Base-by-base conservation (phyloP, 108 stramenopile genomes). In the Ochromonas danica region DNA sequence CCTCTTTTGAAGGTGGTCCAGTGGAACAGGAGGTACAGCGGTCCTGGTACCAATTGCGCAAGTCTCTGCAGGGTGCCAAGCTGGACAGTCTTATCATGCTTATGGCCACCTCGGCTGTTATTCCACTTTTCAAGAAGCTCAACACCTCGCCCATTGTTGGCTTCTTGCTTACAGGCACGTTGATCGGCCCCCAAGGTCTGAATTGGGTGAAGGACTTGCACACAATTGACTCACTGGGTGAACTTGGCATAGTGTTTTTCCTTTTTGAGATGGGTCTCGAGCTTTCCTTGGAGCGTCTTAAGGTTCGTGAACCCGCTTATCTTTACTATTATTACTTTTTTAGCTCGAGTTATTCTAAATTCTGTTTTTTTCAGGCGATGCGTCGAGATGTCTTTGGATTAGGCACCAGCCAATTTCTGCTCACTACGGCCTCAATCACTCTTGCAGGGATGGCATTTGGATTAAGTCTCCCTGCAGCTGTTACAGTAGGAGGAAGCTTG, bases 181-280 rank as follows among this genome's bases (percentile, higher is more conserved):
- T 94, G 35, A 74, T 97, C 17, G 96, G 96, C 42, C 96, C 96
- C 67, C 92, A 93, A 72, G 95, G 92, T 33, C 86, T 89, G 27
- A 91, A 92, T 6, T 78, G 95, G 40, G 93, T 97, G 78, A 78
- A 77, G 39, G 92, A 89, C 25, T 87, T 93, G 67, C 91, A 92
- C 75, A 90, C 89, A 6, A 91, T 91, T 27, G 62, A 78, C 1
- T 83, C 82, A 25, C 79, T 95, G 78, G 95, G 93, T 0, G 95
- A 97, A 79, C 87, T 95, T 77, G 96, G 96, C 28, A 96, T 97
- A 42, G 94, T 95, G 43, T 95, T 97, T 81, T 97, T 97, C 82
- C 84, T 97, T 0, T 97, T 97, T 80, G 96, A 97, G 82, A 97
- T 97, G 96, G 96, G 96, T 39, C 90, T 97, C 43, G 95, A 97